These are phyloP conservation scores for Acidiella bohemica DNA, from an alignment of 495 filamentous ascomycete genomes.

Conservation along the genomic window DNA sequence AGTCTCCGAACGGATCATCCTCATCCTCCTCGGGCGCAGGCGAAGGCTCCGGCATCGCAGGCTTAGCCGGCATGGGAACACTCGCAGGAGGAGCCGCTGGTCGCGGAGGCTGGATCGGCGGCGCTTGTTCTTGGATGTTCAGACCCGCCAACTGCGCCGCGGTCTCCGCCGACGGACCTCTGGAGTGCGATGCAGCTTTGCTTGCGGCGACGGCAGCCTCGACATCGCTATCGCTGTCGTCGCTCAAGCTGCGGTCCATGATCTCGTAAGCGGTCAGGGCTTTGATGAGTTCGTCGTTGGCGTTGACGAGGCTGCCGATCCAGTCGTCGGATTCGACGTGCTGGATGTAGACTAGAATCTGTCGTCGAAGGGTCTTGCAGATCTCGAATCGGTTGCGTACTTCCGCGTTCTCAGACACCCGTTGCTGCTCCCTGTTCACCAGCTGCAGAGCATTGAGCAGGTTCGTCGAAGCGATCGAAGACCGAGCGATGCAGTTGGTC, in stretches of 20 bases:
- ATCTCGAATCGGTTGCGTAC: conserved; percentile 68
- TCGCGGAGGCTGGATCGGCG: conserved; percentile 27
- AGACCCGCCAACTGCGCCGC: conserved; percentile 24
- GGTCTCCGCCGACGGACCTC: neutral
- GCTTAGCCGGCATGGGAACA: conserved; percentile 30
- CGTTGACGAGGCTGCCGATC: conserved; percentile 34
- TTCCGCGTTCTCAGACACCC: conserved; percentile 70
- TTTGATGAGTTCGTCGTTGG: conserved; percentile 52
- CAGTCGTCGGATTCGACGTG: conserved; percentile 35
- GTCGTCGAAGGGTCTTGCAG: conserved; percentile 72
- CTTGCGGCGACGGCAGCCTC: conserved; percentile 17
- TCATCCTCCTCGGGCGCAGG: conserved; percentile 44
- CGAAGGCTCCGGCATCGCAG: conserved; percentile 18
- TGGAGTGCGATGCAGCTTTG: conserved; percentile 1
- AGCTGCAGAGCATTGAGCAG: conserved; percentile 76
- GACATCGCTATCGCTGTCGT: conserved; percentile 83
- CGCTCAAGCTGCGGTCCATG: conserved; percentile 86
- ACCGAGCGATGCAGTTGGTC: conserved; percentile 66
- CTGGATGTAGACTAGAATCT: conserved; percentile 68
- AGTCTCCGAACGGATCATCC: conserved; percentile 67
- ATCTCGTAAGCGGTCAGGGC: conserved; percentile 91
- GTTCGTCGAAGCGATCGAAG: conserved; percentile 80
- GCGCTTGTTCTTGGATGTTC: conserved; percentile 14
- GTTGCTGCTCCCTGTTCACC: conserved; percentile 79
- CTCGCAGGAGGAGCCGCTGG: conserved; percentile 17